Percentiles rank a stretch among this genome's conserved stretches.
These are phyloP conservation scores for Sporisorium scitamineum DNA, from an alignment of 1,284 basidiomycete genomes.

Conservation along the genomic window DNA sequence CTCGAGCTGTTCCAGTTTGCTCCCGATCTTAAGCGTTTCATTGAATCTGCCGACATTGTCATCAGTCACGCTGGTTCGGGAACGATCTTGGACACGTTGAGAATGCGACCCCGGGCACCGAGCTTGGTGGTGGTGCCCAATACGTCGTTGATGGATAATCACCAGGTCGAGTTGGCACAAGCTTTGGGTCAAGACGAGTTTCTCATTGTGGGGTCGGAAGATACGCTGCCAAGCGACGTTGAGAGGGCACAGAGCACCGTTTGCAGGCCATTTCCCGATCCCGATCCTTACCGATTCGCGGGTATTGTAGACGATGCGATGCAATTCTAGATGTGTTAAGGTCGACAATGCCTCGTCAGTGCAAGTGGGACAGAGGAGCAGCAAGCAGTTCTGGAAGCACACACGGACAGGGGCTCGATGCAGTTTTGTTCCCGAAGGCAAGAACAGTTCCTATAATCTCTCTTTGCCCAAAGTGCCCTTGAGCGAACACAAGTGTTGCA, in stretches of 20 bases:
- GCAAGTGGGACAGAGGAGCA: background rate
- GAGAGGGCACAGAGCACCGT: slow-evolving; percentile 7
- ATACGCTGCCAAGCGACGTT: slow-evolving; percentile 26
- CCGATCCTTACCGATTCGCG: slow-evolving; percentile 37
- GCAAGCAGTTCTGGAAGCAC: background rate
- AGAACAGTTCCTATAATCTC: background rate
- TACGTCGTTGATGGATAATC: slow-evolving; percentile 87
- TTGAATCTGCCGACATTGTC: slow-evolving; percentile 79
- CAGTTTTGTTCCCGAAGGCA: background rate
- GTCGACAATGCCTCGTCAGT: background rate
- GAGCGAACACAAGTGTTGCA: slow-evolving; percentile 6
- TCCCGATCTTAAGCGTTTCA: slow-evolving; percentile 63
- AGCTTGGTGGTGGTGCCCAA: slow-evolving; percentile 90
- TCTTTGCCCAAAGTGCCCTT: background rate
- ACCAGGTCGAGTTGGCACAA: slow-evolving; percentile 88
- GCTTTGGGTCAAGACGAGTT: slow-evolving; percentile 72
- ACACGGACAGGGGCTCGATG: background rate
- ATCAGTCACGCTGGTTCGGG: slow-evolving; percentile 96
- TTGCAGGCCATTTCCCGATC: slow-evolving; percentile 36
- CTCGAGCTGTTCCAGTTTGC: slow-evolving; percentile 53
- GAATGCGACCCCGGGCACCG: slow-evolving; percentile 73
- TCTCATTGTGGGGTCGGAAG: slow-evolving; percentile 32
- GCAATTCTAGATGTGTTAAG: slow-evolving; percentile 16
- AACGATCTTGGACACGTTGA: slow-evolving; percentile 88
- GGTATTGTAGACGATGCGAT: slow-evolving; percentile 35